These are phyloP conservation scores for Nicotiana sylvestris DNA, from an alignment of 257 asterid genomes.

Conservation along the genomic window DNA sequence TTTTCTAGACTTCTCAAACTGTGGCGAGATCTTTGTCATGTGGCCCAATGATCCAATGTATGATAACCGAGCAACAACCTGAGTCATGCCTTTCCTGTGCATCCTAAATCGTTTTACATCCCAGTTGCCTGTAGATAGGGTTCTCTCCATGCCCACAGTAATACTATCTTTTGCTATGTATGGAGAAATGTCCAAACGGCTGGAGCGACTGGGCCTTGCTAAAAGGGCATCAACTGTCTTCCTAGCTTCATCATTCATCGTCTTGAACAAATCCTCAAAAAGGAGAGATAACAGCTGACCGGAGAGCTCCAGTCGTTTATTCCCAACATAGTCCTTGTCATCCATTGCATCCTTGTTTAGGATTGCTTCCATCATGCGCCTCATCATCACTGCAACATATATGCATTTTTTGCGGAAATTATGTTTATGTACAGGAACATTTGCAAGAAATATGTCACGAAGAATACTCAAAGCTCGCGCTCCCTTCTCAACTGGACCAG, in stretches of 20 bases:
- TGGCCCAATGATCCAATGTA: constrained; percentile 77
- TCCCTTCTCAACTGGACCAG: constrained; percentile 42
- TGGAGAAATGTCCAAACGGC: constrained; percentile 61
- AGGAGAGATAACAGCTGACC: constrained; percentile 83
- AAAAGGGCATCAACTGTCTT: constrained; percentile 34
- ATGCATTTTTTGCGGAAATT: constrained; percentile 92
- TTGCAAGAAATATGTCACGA: constrained; percentile 65
- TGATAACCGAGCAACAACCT: constrained; percentile 78
- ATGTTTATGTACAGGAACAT: constrained; percentile 57
- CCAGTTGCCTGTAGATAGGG: constrained; percentile 93
- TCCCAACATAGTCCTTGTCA: constrained; percentile 98
- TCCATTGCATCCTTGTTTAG: constrained; percentile 94
- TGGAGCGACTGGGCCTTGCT: constrained; percentile 39
- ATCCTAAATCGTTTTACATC: constrained; percentile 83
- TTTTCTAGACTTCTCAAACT: constrained; percentile 92
- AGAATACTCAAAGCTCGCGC: constrained; percentile 66
- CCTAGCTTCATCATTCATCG: constrained; percentile 65
- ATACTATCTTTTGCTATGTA: constrained; percentile 37
- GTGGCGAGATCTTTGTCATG: constrained; percentile 88
- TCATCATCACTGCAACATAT: constrained; percentile 90
- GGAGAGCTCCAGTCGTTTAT: constrained; percentile 90
- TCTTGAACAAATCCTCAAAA: constrained; percentile 95
- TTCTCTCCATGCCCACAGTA: constrained; percentile 67
- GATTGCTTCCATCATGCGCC: constrained; percentile 96
- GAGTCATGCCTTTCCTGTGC: constrained; percentile 95